Base-by-base conservation (phyloP, 208 protist genomes). In the Wallacemonas rigidus region DNA sequence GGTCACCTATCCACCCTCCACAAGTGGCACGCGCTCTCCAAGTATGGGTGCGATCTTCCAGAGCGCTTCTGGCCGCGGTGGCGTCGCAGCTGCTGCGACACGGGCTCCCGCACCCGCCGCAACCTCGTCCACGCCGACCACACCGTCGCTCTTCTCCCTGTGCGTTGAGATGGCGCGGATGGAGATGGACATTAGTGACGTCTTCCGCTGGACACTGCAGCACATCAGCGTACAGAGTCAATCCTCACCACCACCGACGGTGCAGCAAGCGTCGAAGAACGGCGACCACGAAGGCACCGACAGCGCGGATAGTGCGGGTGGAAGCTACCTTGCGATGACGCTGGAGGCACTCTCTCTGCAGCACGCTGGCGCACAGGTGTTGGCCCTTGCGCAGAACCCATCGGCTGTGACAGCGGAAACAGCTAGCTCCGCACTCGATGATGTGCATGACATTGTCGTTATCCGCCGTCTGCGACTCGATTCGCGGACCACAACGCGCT, bases 281-380 rank as follows among this genome's bases (percentile, higher is more conserved):
- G 17, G 39, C 51, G 51, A 75, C 75, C 62, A 56, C 48, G 51
- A 26, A 14, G 71, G 65, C 70, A 75, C 61, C 51, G 58, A 54
- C 55, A 35, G 70, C 54, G 44, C 36, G 5, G 43, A 26, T 26
- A 26, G 26, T 26, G 26, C 26, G 26, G 26, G 40, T 26, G 36
- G 63, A 2, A 51, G 55, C 39, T 62, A 17, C 54, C 1, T 36
- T 8, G 56, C 64, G 3, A 47, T 41, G n/a, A 39, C 58, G 56
- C 69, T 72, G 38, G 60, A 62, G 47, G 62, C 26, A 40, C 17
- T 72, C 53, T 17, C 15, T 51, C 40, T 85, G 38, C 81, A 86
- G 73, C 81, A 87, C 74, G 75, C 80, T 43, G 85, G 85, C 8
- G 75, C 79, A 35, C 65, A 81, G 36, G 85, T 86, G 63, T 67